These are phyloP conservation scores for Meyerozyma smithsonii DNA, from an alignment of 1,139 yeast genomes.

Conservation along the genomic window DNA sequence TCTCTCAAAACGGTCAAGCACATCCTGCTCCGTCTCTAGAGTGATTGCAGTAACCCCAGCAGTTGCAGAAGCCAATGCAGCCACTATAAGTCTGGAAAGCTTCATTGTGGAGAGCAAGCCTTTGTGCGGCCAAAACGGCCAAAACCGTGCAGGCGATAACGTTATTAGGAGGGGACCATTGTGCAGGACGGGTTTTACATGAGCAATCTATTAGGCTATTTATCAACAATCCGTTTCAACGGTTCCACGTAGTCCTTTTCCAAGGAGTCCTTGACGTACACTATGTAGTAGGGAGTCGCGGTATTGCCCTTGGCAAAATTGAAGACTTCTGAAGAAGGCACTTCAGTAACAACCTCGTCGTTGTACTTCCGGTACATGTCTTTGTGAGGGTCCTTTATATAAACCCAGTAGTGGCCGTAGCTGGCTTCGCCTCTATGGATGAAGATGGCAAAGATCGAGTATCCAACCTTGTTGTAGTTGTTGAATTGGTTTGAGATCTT, in stretches of 20 bases:
- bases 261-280: slow-evolving; percentile 67
- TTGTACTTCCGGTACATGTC: slow-evolving; percentile 82
- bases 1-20: neutral
- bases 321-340: slow-evolving; percentile 66
- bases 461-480: slow-evolving; percentile 59
- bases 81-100: neutral
- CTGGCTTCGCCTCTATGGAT: slow-evolving; percentile 95
- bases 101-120: slow-evolving; percentile 1
- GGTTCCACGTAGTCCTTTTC: slow-evolving; percentile 64
- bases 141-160: neutral
- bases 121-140: neutral
- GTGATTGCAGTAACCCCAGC: neutral
- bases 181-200: neutral
- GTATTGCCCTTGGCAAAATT: slow-evolving; percentile 70
- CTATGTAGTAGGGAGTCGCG: slow-evolving; percentile 91
- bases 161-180: neutral
- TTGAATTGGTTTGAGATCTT: slow-evolving; percentile 57
- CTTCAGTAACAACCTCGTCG: slow-evolving; percentile 86
- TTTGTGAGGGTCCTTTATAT: slow-evolving; percentile 69
- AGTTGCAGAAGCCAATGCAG: neutral
- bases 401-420: slow-evolving; percentile 96
- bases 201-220: neutral
- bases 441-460: slow-evolving; percentile 83
- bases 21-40: slow-evolving; percentile 1
- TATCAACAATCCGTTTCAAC: slow-evolving; percentile 41